Percentiles rank a stretch among this genome's conserved stretches.
Evolutionary conservation across 345 rosid genomes (phyloP).

Genomic region (Arabidopsis thaliana): TAIR10.1 NC_003075.7:13182001-13182500

Average conservation of each 20-base stretch:
- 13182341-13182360: constrained; percentile 98
- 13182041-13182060: constrained; percentile 75
- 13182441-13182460: constrained; percentile 74
- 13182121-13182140: constrained; percentile 94
- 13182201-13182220: too few species aligned
- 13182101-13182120: constrained; percentile 97
- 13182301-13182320: constrained; percentile 94
- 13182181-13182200: background rate
- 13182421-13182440: constrained; percentile 65
- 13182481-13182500: constrained; percentile 71
- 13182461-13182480: constrained; percentile 68
- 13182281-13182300: constrained; percentile 77
- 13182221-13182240: background rate
- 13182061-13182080: constrained; percentile 94
- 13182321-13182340: constrained; percentile 88
- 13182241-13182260: constrained; percentile 63
- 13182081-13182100: constrained; percentile 90
- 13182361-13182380: constrained; percentile 82
- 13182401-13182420: constrained; percentile 86
- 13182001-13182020: constrained; percentile 82
- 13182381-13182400: constrained; percentile 96
- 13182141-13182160: constrained; percentile 7
- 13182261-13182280: constrained; percentile 90
- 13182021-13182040: constrained; percentile 74
- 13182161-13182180: background rate